A percentile compares a stretch with the other conserved stretches of the same genome.
These are phyloP conservation scores for Murraya paniculata DNA, from an alignment of 345 rosid species.

Conservation along the genomic window DNA sequence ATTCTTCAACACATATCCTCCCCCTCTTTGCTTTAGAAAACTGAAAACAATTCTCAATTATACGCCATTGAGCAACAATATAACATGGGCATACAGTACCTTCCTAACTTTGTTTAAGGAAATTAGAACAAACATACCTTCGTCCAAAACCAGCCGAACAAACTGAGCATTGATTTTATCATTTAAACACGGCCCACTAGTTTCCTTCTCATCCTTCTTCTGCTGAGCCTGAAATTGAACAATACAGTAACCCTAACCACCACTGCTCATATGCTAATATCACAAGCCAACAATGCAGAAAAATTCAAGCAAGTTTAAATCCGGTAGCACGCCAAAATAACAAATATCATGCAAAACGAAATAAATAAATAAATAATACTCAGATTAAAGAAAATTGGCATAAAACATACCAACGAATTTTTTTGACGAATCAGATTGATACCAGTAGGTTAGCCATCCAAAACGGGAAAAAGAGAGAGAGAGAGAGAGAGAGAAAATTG, in stretches of 20 bases:
- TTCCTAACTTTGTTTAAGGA: neutral
- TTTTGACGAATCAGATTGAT: neutral
- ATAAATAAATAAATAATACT: neutral
- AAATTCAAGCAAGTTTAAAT: neutral
- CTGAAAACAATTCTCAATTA: neutral
- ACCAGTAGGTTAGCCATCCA: neutral
- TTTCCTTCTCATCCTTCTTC: conserved; percentile 34
- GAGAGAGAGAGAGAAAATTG: too few species aligned
- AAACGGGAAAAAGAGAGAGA: neutral
- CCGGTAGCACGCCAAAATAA: neutral
- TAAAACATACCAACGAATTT: neutral
- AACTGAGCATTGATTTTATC: conserved; percentile 35
- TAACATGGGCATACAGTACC: neutral
- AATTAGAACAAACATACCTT: conserved; percentile 33
- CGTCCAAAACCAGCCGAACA: conserved; percentile 54
- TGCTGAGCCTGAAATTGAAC: conserved; percentile 32
- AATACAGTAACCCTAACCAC: neutral
- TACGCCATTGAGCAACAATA: neutral
- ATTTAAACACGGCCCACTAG: conserved; percentile 35
- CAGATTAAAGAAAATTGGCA: neutral
- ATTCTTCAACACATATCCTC: neutral
- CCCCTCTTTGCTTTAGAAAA: neutral
- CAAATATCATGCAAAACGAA: neutral
- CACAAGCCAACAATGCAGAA: neutral
- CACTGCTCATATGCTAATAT: neutral